Base-by-base conservation (phyloP, 768 basidiomycete genomes). In the Pisolithus marmoratus region DNA sequence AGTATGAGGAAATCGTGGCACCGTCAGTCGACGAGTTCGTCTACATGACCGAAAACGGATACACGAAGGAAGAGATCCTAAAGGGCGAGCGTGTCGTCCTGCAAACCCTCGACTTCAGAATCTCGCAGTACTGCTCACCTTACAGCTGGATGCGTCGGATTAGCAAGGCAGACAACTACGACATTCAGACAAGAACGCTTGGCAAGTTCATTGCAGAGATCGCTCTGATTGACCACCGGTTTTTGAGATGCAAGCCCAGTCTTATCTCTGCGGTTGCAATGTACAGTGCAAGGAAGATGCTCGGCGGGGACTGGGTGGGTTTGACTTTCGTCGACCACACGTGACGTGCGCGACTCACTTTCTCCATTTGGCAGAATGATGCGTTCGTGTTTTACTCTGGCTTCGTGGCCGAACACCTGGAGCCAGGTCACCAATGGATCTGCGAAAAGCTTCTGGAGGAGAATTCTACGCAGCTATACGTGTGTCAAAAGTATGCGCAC, bases 91-190 rank as follows among this genome's bases (percentile, higher is more conserved):
- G 91, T 36, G 97, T 98, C 66, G 85, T 98, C 68, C 75, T 98
- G 53, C 92, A 94, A 74, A 90, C 91, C 27, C 81, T 99, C 49
- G 93, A 96, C 55, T 98, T 98, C 74, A 84, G 87, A 69, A 68
- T 99, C 70, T 97, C 94, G 54, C 86, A 94, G 54, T 99, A 99
- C 72, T 98, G 96, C 74, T 96, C 94, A 48, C 96, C 96, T 4
- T 98, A 98, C 75, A 93, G 90, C 67, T 98, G 96, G 95, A 94
- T 98, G 80, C 83, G 96, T 54, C 87, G 86, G 62, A 98, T 99
- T 67, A 94, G 91, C 80, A 96, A 94, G 70, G 95, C 96, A 34
- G 96, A 99, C 72, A 90, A 95, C 69, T 99, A 98, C 68, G 93
- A 98, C 65, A 85, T 98, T 63, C 95, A 97, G 67, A 99, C 96